A percentile compares a stretch with the other conserved stretches of the same genome.
These are phyloP conservation scores for Barnettozyma sucrosica DNA, from an alignment of 805 yeast species.

Conservation along the genomic window DNA sequence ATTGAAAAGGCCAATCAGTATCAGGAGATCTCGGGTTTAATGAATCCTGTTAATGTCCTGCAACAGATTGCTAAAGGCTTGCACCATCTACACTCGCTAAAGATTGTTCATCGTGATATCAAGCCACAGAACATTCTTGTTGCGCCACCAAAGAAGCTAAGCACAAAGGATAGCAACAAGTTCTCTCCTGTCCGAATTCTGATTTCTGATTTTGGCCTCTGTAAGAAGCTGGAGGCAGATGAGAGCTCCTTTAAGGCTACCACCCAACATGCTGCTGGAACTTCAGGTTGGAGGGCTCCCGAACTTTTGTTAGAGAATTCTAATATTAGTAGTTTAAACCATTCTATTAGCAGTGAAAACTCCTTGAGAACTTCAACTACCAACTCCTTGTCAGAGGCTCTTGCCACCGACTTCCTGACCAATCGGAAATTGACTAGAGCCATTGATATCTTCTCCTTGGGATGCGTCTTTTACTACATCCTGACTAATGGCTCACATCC, in stretches of 20 bases:
- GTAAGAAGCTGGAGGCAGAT: slow-evolving; percentile 85
- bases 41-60: slow-evolving; percentile 50
- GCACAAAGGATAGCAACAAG: slow-evolving; percentile 20
- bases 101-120: slow-evolving; percentile 90
- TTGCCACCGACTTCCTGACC: slow-evolving; percentile 35
- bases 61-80: slow-evolving; percentile 80
- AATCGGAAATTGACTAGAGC: slow-evolving; percentile 74
- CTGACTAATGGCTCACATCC: slow-evolving; percentile 85
- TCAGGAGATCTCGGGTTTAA: slow-evolving; percentile 32
- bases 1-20: slow-evolving; percentile 47
- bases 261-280: slow-evolving; percentile 90
- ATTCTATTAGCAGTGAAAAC: slow-evolving; percentile 20
- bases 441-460: slow-evolving; percentile 89
- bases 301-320: slow-evolving; percentile 54
- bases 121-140: slow-evolving; percentile 92
- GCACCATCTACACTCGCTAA: slow-evolving; percentile 78
- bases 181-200: slow-evolving; percentile 55
- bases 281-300: slow-evolving; percentile 98
- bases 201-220: slow-evolving; percentile 93
- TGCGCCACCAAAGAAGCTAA: slow-evolving; percentile 54
- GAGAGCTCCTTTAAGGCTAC: slow-evolving; percentile 93
- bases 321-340: slow-evolving; percentile 9
- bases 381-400: slow-evolving; percentile 27
- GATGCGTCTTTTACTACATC: slow-evolving; percentile 89
- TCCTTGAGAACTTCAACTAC: slow-evolving; percentile 13